Conservation (phyloP, 2,329 filamentous ascomycete genomes). For the Paecilomyces niveus region DNA sequence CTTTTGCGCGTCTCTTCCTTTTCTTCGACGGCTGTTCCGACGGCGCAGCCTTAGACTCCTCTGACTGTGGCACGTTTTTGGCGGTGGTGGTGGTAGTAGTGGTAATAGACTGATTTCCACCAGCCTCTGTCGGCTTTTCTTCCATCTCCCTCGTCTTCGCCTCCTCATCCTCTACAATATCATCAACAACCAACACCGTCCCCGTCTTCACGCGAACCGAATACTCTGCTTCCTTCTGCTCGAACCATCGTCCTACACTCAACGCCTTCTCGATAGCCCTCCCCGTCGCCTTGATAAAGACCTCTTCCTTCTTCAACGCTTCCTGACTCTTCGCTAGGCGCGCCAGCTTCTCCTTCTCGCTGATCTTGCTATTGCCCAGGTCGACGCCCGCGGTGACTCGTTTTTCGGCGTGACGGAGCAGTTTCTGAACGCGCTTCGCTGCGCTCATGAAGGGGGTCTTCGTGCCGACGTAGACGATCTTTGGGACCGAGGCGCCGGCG, state of each 20-base stretch:
- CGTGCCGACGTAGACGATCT: conserved; percentile 51
- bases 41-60: conserved; percentile 4
- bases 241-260: conserved; percentile 50
- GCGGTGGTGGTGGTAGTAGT: neutral
- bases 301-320: conserved; percentile 38
- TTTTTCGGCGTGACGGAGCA: conserved; percentile 47
- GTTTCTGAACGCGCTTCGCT: conserved; percentile 52
- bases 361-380: conserved; percentile 22
- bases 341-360: conserved; percentile 24
- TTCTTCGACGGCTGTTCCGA: conserved; percentile 19
- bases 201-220: conserved; percentile 48
- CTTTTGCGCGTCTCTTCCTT: conserved; percentile 18
- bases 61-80: neutral
- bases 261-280: conserved; percentile 53
- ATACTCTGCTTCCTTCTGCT: conserved; percentile 44
- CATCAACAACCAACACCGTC: conserved; percentile 53
- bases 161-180: conserved; percentile 43
- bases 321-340: conserved; percentile 26
- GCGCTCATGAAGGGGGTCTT: conserved; percentile 52
- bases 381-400: conserved; percentile 41
- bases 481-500: conserved; percentile 40
- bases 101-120: conserved; percentile 6
- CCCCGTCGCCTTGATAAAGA: conserved; percentile 54
- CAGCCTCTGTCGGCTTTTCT: conserved; percentile 13
- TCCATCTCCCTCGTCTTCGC: conserved; percentile 17